Conservation (phyloP, 1,139 yeast genomes). For the Hyphopichia burtonii region DNA sequence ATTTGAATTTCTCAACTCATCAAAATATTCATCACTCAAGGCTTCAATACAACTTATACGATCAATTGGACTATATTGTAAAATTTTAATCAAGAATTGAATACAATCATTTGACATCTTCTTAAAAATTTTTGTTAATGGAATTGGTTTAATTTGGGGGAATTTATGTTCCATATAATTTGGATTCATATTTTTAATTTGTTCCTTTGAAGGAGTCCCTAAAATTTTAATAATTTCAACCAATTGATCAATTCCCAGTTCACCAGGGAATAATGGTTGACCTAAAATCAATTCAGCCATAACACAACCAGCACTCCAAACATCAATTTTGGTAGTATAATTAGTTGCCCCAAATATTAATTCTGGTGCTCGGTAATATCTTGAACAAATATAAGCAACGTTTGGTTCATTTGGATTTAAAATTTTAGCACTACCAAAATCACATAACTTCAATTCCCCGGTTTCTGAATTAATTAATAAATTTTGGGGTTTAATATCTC, state of each 20-base stretch:
- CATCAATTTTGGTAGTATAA: constrained; percentile 94
- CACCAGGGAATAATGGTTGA: constrained; percentile 97
- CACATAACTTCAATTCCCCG: constrained; percentile 87
- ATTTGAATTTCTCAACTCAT: constrained; percentile 60
- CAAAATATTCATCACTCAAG: constrained; percentile 70
- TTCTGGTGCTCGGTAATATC: constrained; percentile 96
- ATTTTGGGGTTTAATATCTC: constrained; percentile 97
- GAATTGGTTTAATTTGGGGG: constrained; percentile 95
- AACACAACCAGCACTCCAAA: constrained; percentile 98
- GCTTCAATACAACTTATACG: constrained; percentile 72
- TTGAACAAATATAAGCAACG: constrained; percentile 92
- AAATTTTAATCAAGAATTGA: constrained; percentile 55
- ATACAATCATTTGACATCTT: constrained; percentile 62
- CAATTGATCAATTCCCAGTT: constrained; percentile 93
- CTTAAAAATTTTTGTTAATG: constrained; percentile 79
- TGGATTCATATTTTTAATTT: constrained; percentile 93
- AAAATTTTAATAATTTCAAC: constrained; percentile 94
- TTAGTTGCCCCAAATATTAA: constrained; percentile 88
- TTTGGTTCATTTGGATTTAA: constrained; percentile 88
- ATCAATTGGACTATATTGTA: constrained; percentile 74
- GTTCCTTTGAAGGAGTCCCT: constrained; percentile 94
- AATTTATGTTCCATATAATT: constrained; percentile 96
- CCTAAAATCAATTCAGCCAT: constrained; percentile 96
- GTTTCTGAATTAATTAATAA: constrained; percentile 81
- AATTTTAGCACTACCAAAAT: constrained; percentile 97